A percentile compares a stretch with the other conserved stretches of the same genome.
These are phyloP conservation scores for Neospora caninum DNA, from an alignment of 169 alveolate species.

Conservation along the genomic window DNA sequence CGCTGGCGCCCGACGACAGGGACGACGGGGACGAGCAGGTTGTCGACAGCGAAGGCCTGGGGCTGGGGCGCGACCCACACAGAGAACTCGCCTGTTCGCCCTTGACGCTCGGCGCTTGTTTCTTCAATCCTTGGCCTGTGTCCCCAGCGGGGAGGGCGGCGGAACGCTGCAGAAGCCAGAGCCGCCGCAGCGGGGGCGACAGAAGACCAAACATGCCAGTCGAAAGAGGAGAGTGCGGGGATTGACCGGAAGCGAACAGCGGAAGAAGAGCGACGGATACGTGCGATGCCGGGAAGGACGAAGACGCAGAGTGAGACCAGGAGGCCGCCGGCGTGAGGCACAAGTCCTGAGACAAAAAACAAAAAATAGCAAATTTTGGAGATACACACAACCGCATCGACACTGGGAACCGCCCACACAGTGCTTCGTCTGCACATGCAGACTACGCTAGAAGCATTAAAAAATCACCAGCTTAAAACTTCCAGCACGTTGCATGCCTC, in stretches of 20 bases:
- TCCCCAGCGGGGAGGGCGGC: neutral
- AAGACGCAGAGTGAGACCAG: neutral
- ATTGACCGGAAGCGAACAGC: neutral
- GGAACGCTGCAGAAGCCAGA: neutral
- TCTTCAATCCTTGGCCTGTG: neutral
- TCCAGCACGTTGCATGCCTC: too few relatives aligned
- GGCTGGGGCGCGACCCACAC: neutral
- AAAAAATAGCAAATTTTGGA: too few relatives aligned
- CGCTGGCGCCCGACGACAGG: neutral
- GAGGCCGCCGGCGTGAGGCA: neutral
- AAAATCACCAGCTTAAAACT: too few relatives aligned
- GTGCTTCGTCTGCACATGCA: too few relatives aligned
- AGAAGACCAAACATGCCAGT: neutral
- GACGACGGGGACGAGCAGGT: conserved; percentile 31
- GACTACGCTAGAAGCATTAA: too few relatives aligned
- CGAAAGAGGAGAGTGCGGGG: neutral
- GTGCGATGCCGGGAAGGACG: neutral
- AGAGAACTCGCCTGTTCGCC: neutral
- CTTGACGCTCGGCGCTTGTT: too few relatives aligned
- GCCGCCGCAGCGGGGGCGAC: neutral
- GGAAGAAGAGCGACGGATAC: neutral
- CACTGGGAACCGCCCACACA: too few relatives aligned
- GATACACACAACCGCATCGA: too few relatives aligned
- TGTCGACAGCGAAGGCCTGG: neutral
- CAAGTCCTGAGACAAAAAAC: neutral